Evolutionary conservation across 352 stramenopile species (phyloP), one percentile per base, ranked within the genome.

Genomic region (Blastocystis sp.): DNA sequence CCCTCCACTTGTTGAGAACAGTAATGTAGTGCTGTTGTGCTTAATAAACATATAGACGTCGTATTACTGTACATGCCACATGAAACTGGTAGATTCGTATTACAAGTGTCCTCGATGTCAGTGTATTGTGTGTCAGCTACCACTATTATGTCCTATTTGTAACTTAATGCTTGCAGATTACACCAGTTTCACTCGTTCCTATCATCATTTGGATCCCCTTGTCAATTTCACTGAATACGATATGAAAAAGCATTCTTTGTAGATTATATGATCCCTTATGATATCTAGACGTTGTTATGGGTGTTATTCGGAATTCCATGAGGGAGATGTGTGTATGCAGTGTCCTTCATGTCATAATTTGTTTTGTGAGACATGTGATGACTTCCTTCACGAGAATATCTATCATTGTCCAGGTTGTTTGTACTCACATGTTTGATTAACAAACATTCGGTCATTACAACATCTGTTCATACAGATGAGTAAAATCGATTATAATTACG

Each of bases 361-460:
- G 13, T 84, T 84, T 44, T 84, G 73, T n/a, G 42, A 84, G 51
- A 69, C 22, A 0, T 84, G 73, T n/a, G 73, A 84, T 44, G 56
- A 54, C 0, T 84, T 84, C 33, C 27, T 84, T 64, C 73, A 84
- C 44, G 73, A 84, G 22, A 66, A 48, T 40, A 84, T 84, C 19
- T 84, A 66, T 68, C 73, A 84, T 22, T 84, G 73, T 84, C 73
- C 73, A n/a, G 73, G 73, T 9, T 84, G 73, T 48, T 24, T 79
- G 15, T 40, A 79, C 19, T 22, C 1, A 44, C 24, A 24, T 70
- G 60, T 70, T 70, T 70, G 60, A n/a, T n/a, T 70, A 48, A 4
- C 19, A 62, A 33, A 62, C 56, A 33, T 13, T 58, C 22, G 13
- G 13, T 22, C 51, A 58, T 3, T 33, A 33, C 13, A n/a, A 6